Evolutionary conservation across 306 rosid species (phyloP), one percentile per base, ranked within the genome.

Genomic region (Cucurbita maxima): DNA sequence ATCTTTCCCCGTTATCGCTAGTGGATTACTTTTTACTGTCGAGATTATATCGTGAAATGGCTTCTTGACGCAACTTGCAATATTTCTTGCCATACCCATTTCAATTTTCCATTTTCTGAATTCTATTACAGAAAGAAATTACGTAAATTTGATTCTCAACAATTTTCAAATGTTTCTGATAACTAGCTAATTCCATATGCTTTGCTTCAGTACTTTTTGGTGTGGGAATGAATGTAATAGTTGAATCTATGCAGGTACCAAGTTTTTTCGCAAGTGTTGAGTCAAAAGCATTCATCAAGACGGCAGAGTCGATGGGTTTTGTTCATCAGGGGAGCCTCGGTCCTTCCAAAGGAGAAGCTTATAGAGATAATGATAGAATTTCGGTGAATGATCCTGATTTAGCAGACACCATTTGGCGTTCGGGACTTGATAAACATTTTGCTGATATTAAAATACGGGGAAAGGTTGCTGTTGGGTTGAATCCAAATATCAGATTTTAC

Each of bases 321-420:
- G 71, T 81, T 66, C 95, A 84, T 81, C 98, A 90, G 67, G 97
- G 96, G 71, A 94, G 97, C 70, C 83, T 85, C 40, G 97, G 98
- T 82, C 98, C 97, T 64, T 53, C 87, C 6, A 84, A 82, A 83
- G 98, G 98, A 19, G 96, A 94, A 82, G 97, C 98, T 73, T 90
- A 76, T 52, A 81, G 96, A 80, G 98, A 94, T 78, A 90, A 94
- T 74, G 97, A 90, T 75, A 78, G 98, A 77, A 76, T 89, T 74
- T 79, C 95, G 12, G 87, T 89, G 80, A 82, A 81, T 58, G 89
- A 89, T 81, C 83, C 87, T 74, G 86, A 54, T 70, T 90, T 94
- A 52, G 92, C 98, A 9, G 85, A 85, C 76, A 19, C 82, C 58
- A 71, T 89, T 52, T 94, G 98, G 98, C 83, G 79, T 10, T 90